Evolutionary conservation across 768 basidiomycete species (phyloP).

Genomic region (Boletus reticulatus): DNA sequence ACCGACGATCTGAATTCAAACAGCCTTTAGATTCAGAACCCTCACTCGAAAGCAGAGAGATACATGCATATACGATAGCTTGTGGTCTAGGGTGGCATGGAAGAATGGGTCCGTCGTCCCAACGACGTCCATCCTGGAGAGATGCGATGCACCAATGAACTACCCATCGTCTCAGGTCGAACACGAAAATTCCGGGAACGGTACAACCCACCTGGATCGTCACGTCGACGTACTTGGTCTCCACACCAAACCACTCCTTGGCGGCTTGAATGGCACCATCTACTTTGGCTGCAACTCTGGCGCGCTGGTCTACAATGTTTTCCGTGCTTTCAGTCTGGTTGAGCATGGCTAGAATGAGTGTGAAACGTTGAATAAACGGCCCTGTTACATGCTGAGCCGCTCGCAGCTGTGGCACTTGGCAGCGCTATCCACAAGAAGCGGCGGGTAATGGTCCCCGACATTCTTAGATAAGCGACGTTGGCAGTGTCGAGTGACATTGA

Average conservation of each 20-base stretch:
- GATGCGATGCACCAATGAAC: conserved; percentile 69
- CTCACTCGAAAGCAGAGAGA: background rate
- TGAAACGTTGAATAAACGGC: background rate
- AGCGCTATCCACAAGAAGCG: too few relatives aligned
- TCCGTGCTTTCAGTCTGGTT: conserved; percentile 13
- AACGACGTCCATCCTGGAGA: conserved; percentile 71
- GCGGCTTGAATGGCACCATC: conserved; percentile 33
- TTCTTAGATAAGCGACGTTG: conserved; percentile 1
- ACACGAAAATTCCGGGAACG: background rate
- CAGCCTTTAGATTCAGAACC: background rate
- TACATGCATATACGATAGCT: conserved; percentile 64
- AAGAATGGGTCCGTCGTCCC: conserved; percentile 70
- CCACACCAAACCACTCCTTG: conserved; percentile 32
- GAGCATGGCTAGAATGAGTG: conserved; percentile 1
- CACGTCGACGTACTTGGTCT: conserved; percentile 54
- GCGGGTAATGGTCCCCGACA: too few relatives aligned
- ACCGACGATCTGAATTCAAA: conserved; percentile 58
- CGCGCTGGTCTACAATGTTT: conserved; percentile 7
- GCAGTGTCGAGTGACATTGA: too few relatives aligned
- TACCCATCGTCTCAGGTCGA: conserved; percentile 24
- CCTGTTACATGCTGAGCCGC: background rate
- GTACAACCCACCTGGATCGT: conserved; percentile 45
- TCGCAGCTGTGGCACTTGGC: too few relatives aligned
- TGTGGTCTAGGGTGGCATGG: conserved; percentile 60
- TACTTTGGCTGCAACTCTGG: conserved; percentile 7